phyloP scores from a whole-genome alignment of 306 rosid genomes.

The Echinosophora koreensis region DNA sequence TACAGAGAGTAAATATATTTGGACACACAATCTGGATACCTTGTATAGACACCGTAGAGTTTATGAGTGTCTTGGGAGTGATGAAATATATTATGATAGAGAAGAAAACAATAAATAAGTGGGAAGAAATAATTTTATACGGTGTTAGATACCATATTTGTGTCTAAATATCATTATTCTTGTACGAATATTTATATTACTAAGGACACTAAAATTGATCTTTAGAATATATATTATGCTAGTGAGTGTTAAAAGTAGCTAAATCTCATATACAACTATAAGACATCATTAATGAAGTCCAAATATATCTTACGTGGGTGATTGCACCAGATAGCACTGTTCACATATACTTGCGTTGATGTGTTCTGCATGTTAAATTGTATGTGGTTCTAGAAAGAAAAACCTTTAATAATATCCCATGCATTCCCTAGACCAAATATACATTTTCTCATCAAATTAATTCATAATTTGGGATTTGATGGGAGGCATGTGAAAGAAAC shows the following conservation, averaged over 20 bases:
- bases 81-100: too few species aligned
- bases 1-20: too few species aligned
- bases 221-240: slow-evolving; percentile 15
- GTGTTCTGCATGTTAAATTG: neutral
- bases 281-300: slow-evolving; percentile 4
- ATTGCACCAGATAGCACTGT: neutral
- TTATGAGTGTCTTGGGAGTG: too few species aligned
- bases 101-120: too few species aligned
- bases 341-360: slow-evolving; percentile 8
- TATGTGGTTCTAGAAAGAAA: neutral
- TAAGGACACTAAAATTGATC: neutral
- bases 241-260: neutral
- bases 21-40: too few species aligned
- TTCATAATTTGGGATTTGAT: neutral
- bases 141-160: too few species aligned
- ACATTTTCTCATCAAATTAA: neutral
- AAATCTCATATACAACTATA: neutral
- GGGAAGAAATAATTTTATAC: too few species aligned
- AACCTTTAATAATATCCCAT: neutral
- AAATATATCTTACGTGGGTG: neutral
- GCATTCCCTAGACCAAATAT: neutral
- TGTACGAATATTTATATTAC: neutral
- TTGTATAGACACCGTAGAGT: too few species aligned
- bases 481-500: neutral
- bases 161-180: too few species aligned